Evolutionary conservation across 1,139 yeast genomes (phyloP).

Genomic region (Oligophagozyma castellii): DNA sequence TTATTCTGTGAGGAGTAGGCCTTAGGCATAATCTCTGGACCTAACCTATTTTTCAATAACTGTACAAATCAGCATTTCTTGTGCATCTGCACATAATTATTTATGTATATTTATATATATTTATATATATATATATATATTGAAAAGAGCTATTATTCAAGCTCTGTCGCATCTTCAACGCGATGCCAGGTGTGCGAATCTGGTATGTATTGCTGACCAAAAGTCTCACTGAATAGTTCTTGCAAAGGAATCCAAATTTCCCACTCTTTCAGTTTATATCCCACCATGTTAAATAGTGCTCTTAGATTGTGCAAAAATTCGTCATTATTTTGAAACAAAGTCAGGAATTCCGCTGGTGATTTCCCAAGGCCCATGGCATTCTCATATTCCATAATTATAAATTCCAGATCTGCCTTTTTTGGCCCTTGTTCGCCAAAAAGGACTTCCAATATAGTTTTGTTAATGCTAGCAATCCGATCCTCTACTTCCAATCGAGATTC

Average conservation of each 20-base stretch:
- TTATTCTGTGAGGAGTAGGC: not conserved
- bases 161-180: conserved; percentile 5
- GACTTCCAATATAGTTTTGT: conserved; percentile 11
- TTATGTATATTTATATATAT: not conserved
- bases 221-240: conserved; percentile 10
- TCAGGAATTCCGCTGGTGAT: conserved; percentile 14
- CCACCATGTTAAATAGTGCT: conserved; percentile 15
- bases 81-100: not conserved
- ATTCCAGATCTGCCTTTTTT: conserved; percentile 13
- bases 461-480: conserved; percentile 16
- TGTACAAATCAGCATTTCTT: conserved; percentile 1
- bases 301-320: conserved; percentile 18
- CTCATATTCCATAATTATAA: conserved; percentile 19
- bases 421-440: conserved; percentile 3
- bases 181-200: conserved; percentile 14
- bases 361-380: conserved; percentile 14
- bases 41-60: too few species aligned
- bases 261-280: conserved; percentile 10
- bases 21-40: too few species aligned
- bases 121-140: not conserved
- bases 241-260: conserved; percentile 14
- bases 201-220: conserved; percentile 8
- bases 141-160: conserved; percentile 3
- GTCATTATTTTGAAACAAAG: conserved; percentile 16
- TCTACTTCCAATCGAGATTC: conserved; percentile 16